A percentile compares a stretch with the other conserved stretches of the same genome.
phyloP scores from a whole-genome alignment of 805 yeast species.

The Tetrapisispora nanseiensis region DNA sequence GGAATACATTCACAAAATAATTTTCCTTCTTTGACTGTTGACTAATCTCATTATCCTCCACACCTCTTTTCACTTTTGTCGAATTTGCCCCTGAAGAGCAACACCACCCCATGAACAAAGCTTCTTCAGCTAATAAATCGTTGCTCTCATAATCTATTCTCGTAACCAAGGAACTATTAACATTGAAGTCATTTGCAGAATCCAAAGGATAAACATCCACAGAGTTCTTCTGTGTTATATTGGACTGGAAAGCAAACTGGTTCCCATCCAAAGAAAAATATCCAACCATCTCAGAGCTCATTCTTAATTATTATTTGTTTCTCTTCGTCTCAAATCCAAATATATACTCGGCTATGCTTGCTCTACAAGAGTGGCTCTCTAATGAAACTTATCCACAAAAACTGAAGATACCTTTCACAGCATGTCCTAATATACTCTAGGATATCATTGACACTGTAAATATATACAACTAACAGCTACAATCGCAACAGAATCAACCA shows the following conservation, averaged over 20 bases:
- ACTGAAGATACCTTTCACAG: too few species aligned
- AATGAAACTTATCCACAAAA: too few species aligned
- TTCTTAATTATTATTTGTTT: not conserved
- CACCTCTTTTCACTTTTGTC: slow-evolving; percentile 17
- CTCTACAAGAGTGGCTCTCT: too few species aligned
- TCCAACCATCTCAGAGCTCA: slow-evolving; percentile 18
- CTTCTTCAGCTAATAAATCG: slow-evolving; percentile 21
- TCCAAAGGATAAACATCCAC: slow-evolving; percentile 29
- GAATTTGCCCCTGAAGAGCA: not conserved
- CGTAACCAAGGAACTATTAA: slow-evolving; percentile 24
- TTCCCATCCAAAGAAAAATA: slow-evolving; percentile 24
- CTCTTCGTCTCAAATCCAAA: too few species aligned
- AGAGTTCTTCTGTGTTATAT: slow-evolving; percentile 26
- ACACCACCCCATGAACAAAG: slow-evolving; percentile 24
- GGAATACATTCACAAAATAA: slow-evolving; percentile 23
- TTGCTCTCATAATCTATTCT: slow-evolving; percentile 26
- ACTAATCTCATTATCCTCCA: slow-evolving; percentile 9
- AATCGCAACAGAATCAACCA: too few species aligned
- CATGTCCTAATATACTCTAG: too few species aligned
- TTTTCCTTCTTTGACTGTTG: slow-evolving; percentile 9
- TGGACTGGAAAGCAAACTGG: slow-evolving; percentile 28
- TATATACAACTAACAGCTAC: too few species aligned
- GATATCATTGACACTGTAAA: too few species aligned
- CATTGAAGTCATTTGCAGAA: slow-evolving; percentile 14
- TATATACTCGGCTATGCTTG: too few species aligned